Base-by-base conservation (phyloP, 225 moss, liverwort and hornwort genomes). In the Thuidium tamariscinum region DNA sequence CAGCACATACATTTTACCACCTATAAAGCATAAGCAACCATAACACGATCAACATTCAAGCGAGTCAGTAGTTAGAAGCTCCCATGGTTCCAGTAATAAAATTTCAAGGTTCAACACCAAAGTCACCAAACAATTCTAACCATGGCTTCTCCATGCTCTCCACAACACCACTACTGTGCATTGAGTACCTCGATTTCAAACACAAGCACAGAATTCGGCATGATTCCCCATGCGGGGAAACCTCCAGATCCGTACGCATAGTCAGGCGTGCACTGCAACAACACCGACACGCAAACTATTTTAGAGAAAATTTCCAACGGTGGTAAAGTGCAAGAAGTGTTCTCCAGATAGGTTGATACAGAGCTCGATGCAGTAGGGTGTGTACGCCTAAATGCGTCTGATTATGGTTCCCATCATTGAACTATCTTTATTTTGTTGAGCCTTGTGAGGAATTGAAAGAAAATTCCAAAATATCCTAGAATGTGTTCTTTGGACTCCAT, bases 181-280 rank as follows among this genome's bases (percentile, higher is more conserved):
- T 88, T 86, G 34, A 97, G 92, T 82, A 99, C 96, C 90, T 99
- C 97, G 62, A 99, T 97, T 85, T 97, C 98, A 83, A 99, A 97
- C 41, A 96, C 87, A 79, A 99, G 98, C 83, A 89, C 93, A 39
- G 98, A 97, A 83, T 97, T 97, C 60, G 98, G 95, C 89, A 93
- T 89, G 67, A 97, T 98, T 67, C 96, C 98, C 97, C 97, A 99
- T 16, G 92, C 94, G 20, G 92, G 92, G 42, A 97, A 97, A 39
- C 98, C 98, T 55, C 84, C 78, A 41, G 88, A 87, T 88, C 98
- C 98, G 80, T 99, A 99, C 18, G 94, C 97, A 59, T 96, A 99
- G 82, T 97, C 97, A 54, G 97, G 97, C 41, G 97, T 89, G 90
- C 98, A 99, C 94, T 96, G 93, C 74, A 91, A 84, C 77, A 32